These are phyloP conservation scores for Diaporthe sp. DNA, from an alignment of 2,329 filamentous ascomycete species.

Conservation along the genomic window DNA sequence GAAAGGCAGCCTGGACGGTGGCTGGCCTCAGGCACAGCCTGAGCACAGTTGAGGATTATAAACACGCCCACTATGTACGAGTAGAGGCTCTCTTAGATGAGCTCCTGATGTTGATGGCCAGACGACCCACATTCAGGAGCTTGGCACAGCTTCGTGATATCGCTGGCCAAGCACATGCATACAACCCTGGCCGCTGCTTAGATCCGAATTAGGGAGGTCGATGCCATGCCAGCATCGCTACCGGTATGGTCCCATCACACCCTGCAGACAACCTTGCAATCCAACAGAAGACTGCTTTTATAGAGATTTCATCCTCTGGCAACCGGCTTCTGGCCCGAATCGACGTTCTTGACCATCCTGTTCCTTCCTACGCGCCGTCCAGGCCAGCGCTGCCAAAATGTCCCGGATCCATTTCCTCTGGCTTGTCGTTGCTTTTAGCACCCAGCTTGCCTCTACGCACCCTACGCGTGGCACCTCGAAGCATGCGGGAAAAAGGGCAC, in stretches of 20 bases:
- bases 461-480: background rate
- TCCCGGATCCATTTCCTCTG: background rate
- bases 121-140: background rate
- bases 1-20: too few species aligned
- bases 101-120: background rate
- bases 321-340: background rate
- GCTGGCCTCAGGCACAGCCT: background rate
- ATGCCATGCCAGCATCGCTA: background rate
- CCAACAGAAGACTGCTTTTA: background rate
- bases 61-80: too few species aligned
- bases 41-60: background rate
- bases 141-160: background rate
- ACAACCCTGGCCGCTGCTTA: background rate
- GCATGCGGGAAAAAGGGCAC: background rate
- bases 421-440: background rate
- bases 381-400: background rate
- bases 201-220: constrained; percentile 9
- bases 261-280: background rate
- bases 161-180: background rate
- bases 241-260: background rate
- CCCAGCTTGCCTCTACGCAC: background rate
- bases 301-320: background rate
- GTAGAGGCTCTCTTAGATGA: background rate
- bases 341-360: too few species aligned
- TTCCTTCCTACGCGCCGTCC: background rate